A percentile compares a stretch with the other conserved stretches of the same genome.
Evolutionary conservation across 1,284 basidiomycete species (phyloP).

Genomic region (Heterobasidion annosum): DNA sequence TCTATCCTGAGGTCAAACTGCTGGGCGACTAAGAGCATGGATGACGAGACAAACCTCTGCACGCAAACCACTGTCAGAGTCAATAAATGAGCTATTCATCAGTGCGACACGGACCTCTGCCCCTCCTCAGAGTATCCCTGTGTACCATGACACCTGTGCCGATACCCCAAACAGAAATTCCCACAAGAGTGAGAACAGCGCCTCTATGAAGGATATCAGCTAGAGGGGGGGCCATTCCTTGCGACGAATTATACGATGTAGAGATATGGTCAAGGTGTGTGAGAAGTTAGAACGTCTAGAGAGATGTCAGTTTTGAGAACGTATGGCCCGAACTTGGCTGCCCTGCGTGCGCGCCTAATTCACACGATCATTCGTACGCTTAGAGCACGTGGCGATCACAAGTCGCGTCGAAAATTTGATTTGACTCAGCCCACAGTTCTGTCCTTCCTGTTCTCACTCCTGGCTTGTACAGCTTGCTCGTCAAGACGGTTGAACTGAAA

Average conservation of each 20-base stretch:
- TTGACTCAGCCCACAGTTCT: too few species aligned
- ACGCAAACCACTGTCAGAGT: not conserved
- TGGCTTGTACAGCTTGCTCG: too few species aligned
- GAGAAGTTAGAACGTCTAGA: not conserved
- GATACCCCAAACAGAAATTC: slow-evolving; percentile 10
- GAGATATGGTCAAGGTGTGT: not conserved
- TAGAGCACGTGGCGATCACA: too few species aligned
- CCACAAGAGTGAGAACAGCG: slow-evolving; percentile 8
- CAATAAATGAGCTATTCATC: not conserved
- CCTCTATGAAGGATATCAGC: slow-evolving; percentile 12
- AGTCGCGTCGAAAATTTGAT: too few species aligned
- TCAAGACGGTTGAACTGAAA: too few species aligned
- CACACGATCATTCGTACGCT: too few species aligned
- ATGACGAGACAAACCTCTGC: not conserved
- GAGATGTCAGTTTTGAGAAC: not conserved
- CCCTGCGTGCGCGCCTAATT: too few species aligned
- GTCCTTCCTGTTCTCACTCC: too few species aligned
- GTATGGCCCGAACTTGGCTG: not conserved
- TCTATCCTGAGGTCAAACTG: slow-evolving; percentile 5
- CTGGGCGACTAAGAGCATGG: not conserved
- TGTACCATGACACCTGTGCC: slow-evolving; percentile 9
- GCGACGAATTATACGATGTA: not conserved
- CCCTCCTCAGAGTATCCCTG: slow-evolving; percentile 9
- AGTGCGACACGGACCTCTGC: slow-evolving; percentile 10
- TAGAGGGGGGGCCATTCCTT: slow-evolving; percentile 3